Evolutionary conservation across 768 basidiomycete species (phyloP).

Genomic region (Omphalotus guepiniiformis): DNA sequence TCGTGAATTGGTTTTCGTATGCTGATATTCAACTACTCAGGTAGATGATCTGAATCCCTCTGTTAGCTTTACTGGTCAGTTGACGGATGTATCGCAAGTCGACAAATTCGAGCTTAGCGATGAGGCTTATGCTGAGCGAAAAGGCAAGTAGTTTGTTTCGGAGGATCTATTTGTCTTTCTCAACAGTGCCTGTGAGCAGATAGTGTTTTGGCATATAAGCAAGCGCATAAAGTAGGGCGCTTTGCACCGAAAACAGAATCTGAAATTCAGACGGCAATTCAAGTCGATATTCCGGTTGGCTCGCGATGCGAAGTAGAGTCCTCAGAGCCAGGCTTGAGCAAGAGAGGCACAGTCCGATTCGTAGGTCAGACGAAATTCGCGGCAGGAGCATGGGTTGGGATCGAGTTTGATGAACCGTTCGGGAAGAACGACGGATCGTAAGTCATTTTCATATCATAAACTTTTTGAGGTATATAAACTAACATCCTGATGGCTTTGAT

Average conservation of each 20-base stretch:
- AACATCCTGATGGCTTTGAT: background rate
- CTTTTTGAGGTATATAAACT: too few relatives aligned
- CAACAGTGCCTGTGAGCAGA: constrained; percentile 41
- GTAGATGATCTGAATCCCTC: constrained; percentile 76
- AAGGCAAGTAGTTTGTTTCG: constrained; percentile 44
- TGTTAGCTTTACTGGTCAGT: constrained; percentile 73
- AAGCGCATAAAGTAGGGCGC: constrained; percentile 81
- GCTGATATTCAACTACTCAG: constrained; percentile 28
- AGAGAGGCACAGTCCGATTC: constrained; percentile 83
- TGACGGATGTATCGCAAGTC: constrained; percentile 79
- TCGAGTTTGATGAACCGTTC: constrained; percentile 93
- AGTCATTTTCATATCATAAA: constrained; percentile 29
- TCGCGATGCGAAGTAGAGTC: constrained; percentile 83
- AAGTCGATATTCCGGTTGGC: constrained; percentile 56
- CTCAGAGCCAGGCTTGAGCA: constrained; percentile 59
- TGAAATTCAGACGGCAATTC: constrained; percentile 19
- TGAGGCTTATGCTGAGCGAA: constrained; percentile 74
- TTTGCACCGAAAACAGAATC: constrained; percentile 59
- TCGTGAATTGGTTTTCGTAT: constrained; percentile 1
- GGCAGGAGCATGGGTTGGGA: constrained; percentile 78
- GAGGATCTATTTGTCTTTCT: background rate
- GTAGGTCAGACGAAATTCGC: constrained; percentile 77
- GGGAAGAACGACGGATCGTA: constrained; percentile 96
- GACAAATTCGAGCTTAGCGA: constrained; percentile 90
- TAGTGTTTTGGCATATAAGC: constrained; percentile 86